Evolutionary conservation across 306 rosid genomes (phyloP).

Genomic region (Begonia masoniana): DNA sequence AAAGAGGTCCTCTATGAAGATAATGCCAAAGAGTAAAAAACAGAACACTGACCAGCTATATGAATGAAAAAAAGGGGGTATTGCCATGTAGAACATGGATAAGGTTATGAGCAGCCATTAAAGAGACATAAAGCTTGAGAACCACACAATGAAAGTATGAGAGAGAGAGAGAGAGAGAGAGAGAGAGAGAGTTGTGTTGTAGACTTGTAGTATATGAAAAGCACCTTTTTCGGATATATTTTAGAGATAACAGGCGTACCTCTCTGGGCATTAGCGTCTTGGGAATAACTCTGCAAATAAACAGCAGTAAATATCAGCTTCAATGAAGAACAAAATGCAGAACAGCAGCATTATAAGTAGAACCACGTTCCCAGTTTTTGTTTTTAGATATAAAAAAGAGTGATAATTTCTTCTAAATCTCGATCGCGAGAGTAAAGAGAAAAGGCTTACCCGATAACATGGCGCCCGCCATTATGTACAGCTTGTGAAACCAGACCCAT

Average conservation of each 20-base stretch:
- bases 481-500: constrained; percentile 43
- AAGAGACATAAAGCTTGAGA: neutral
- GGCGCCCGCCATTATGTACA: constrained; percentile 37
- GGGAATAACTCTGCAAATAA: constrained; percentile 90
- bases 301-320: neutral
- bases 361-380: no score
- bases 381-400: no score
- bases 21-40: constrained; percentile 31
- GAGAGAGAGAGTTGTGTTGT: no score
- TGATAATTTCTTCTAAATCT: no score
- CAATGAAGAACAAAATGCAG: no score
- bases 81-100: neutral
- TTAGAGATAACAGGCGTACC: constrained; percentile 36
- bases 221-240: no score
- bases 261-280: constrained; percentile 98
- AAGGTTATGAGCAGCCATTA: neutral
- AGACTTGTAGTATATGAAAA: neutral
- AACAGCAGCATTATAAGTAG: no score
- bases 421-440: no score
- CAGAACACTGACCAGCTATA: constrained; percentile 7
- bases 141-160: neutral
- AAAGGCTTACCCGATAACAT: constrained; percentile 13
- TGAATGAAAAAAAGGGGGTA: neutral
- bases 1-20: constrained; percentile 9
- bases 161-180: neutral